These are phyloP conservation scores for Panellus pusillus DNA, from an alignment of 768 basidiomycete genomes.

Conservation along the genomic window DNA sequence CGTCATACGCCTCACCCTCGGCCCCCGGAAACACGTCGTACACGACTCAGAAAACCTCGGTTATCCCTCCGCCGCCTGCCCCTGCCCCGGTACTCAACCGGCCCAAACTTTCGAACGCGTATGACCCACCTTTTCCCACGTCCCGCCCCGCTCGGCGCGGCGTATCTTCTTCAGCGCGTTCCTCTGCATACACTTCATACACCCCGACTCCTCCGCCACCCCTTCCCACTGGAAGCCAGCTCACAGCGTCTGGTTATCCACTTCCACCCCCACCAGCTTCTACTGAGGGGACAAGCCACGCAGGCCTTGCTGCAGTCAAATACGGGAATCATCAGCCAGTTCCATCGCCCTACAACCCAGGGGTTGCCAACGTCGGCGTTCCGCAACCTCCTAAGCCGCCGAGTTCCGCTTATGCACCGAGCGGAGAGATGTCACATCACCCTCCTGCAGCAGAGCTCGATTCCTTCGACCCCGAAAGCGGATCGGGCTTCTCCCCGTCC, in stretches of 20 bases:
- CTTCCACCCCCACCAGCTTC: slow-evolving; percentile 17
- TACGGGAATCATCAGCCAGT: not conserved
- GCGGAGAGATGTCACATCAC: slow-evolving; percentile 2
- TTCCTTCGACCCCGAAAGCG: not conserved
- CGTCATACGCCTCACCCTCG: slow-evolving; percentile 26
- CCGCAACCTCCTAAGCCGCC: slow-evolving; percentile 7
- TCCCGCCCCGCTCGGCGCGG: slow-evolving; percentile 38
- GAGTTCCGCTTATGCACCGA: slow-evolving; percentile 10
- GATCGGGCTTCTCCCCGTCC: not conserved
- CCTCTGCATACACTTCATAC: slow-evolving; percentile 24
- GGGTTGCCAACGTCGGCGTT: not conserved
- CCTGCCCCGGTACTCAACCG: slow-evolving; percentile 51
- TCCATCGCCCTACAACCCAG: not conserved
- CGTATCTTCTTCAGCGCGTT: slow-evolving; percentile 26
- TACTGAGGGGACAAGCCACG: not conserved
- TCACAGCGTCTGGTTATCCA: slow-evolving; percentile 16
- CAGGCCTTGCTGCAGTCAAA: not conserved
- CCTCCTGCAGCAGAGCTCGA: not conserved
- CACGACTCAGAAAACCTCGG: slow-evolving; percentile 21
- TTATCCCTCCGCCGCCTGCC: slow-evolving; percentile 34
- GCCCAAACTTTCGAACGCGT: slow-evolving; percentile 69
- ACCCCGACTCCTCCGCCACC: slow-evolving; percentile 18
- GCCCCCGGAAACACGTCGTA: slow-evolving; percentile 22
- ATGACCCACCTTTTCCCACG: slow-evolving; percentile 73
- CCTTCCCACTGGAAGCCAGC: slow-evolving; percentile 7